phyloP scores from a whole-genome alignment of 768 basidiomycete genomes.

The Strobilomyces dryophilus region DNA sequence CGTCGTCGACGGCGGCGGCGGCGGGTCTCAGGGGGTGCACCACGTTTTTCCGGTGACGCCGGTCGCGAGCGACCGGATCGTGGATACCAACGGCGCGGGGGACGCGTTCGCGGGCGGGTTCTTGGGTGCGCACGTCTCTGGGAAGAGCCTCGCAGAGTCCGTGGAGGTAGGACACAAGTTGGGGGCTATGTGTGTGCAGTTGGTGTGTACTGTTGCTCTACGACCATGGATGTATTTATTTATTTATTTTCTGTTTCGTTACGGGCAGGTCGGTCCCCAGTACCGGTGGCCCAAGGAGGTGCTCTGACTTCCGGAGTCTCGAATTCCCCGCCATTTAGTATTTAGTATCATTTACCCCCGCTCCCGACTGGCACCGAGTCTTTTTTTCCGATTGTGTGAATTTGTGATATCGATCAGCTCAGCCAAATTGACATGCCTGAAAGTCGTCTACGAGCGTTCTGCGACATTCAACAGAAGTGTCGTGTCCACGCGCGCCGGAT shows the following conservation, averaged over 20 bases:
- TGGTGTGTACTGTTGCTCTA: conserved; percentile 40
- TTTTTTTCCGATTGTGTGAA: not conserved
- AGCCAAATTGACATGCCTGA: not conserved
- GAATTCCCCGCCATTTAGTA: no score
- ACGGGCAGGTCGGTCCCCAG: conserved; percentile 49
- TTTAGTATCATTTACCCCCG: no score
- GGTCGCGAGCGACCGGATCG: conserved; percentile 61
- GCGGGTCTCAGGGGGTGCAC: conserved; percentile 40
- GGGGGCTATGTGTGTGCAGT: conserved; percentile 80
- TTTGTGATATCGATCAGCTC: conserved; percentile 21
- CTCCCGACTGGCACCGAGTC: not conserved
- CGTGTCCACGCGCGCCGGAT: conserved; percentile 15
- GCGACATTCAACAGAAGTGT: conserved; percentile 11
- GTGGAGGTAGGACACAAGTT: conserved; percentile 85
- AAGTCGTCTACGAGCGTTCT: conserved; percentile 11
- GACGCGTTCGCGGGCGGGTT: conserved; percentile 98
- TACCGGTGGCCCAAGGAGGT: conserved; percentile 55
- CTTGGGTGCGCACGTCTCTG: conserved; percentile 77
- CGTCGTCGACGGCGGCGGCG: conserved; percentile 65
- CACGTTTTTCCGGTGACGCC: conserved; percentile 57
- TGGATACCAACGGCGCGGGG: conserved; percentile 98
- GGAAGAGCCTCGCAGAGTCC: conserved; percentile 71
- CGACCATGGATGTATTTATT: not conserved
- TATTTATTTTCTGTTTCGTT: not conserved
- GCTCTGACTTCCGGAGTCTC: conserved; percentile 23